Evolutionary conservation across 805 yeast species (phyloP).

Genomic region (Yarrowia sp.): DNA sequence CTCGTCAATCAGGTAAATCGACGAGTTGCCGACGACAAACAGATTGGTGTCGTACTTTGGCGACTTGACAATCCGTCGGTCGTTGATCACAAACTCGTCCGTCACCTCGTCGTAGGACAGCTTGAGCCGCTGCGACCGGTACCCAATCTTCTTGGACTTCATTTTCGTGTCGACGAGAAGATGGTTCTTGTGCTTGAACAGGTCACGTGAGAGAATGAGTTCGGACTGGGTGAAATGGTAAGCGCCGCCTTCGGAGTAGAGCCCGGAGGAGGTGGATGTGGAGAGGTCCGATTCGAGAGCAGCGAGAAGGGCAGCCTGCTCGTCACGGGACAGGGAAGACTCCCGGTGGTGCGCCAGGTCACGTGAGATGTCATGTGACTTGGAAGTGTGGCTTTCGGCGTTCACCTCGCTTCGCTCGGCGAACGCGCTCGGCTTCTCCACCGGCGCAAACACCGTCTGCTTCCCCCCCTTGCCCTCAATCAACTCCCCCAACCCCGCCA

Average conservation of each 20-base stretch:
- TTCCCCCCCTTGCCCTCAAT: conserved; percentile 59
- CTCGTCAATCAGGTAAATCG: conserved; percentile 69
- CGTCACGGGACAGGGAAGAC: background rate
- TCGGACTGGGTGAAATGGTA: conserved; percentile 18
- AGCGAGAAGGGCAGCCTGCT: background rate
- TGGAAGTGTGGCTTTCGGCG: too few species aligned
- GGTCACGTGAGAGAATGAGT: conserved; percentile 1
- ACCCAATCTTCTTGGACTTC: conserved; percentile 68
- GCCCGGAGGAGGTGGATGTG: conserved; percentile 8
- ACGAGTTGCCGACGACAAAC: conserved; percentile 61
- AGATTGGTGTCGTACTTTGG: conserved; percentile 42
- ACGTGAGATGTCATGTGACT: background rate
- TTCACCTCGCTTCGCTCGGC: too few species aligned
- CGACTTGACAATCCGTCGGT: conserved; percentile 44
- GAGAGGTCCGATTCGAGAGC: background rate
- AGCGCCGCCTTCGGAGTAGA: conserved; percentile 42
- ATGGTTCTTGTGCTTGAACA: conserved; percentile 56
- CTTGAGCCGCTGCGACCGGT: conserved; percentile 41
- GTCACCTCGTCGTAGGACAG: conserved; percentile 12
- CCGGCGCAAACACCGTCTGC: conserved; percentile 69
- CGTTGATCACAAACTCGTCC: conserved; percentile 23
- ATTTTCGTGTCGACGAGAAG: conserved; percentile 60
- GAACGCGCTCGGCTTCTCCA: conserved; percentile 22
- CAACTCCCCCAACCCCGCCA: conserved; percentile 62
- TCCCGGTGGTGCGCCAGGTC: background rate